Evolutionary conservation across 495 filamentous ascomycete genomes (phyloP).

Genomic region (Aspergillus incahuasiensis): DNA sequence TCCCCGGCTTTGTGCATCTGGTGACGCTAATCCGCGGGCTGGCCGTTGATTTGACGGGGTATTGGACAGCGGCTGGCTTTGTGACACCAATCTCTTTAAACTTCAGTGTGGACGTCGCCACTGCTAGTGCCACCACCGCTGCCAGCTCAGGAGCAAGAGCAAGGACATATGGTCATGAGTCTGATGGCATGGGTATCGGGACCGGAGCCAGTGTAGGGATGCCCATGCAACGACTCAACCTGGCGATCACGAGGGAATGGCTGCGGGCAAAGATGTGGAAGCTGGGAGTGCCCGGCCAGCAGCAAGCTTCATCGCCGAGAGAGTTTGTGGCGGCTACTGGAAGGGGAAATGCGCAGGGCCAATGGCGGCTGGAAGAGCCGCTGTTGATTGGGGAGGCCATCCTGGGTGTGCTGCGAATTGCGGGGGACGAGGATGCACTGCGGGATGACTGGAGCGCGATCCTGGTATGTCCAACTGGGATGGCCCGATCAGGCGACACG

Average conservation of each 20-base stretch:
- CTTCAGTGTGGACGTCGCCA: background rate
- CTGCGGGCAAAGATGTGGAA: constrained; percentile 6
- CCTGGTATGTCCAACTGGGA: background rate
- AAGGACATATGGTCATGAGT: background rate
- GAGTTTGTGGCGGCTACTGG: background rate
- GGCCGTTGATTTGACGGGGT: background rate
- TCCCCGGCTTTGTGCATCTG: background rate
- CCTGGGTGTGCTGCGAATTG: background rate
- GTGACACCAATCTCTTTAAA: background rate
- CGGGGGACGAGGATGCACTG: background rate
- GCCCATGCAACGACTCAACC: background rate
- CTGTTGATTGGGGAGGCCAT: background rate
- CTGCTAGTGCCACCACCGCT: background rate
- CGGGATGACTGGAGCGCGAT: background rate
- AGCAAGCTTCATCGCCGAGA: background rate
- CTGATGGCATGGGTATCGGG: background rate
- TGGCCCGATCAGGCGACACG: background rate
- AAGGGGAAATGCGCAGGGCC: background rate
- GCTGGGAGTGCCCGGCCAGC: background rate
- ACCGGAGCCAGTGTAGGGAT: background rate
- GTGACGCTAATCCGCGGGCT: background rate
- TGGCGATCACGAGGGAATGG: background rate
- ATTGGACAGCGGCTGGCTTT: constrained; percentile 7
- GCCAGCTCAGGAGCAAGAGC: background rate
- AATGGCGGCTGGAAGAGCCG: constrained; percentile 4